Conservation (phyloP, 139 green algal species). For the Volvox reticuliferus region DNA sequence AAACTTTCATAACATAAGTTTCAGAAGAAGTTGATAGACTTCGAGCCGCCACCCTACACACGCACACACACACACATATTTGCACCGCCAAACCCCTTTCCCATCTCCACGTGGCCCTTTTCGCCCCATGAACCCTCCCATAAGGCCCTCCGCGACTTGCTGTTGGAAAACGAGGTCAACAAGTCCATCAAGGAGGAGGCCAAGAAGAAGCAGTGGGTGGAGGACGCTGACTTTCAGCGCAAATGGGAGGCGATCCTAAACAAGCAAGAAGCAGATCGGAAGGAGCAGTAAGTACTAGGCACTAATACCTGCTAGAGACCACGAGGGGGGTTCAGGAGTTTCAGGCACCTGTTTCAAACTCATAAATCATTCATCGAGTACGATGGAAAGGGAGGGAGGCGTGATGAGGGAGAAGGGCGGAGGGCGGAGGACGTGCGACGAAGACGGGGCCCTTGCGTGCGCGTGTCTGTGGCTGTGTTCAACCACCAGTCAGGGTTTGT, state of each 20-base stretch:
- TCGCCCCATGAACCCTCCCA: neutral
- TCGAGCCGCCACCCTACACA: neutral
- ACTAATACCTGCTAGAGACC: too few relatives aligned
- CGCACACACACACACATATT: neutral
- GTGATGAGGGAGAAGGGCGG: neutral
- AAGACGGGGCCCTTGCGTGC: neutral
- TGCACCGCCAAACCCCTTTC: neutral
- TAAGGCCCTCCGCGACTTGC: conserved; percentile 44
- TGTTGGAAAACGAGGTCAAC: conserved; percentile 52
- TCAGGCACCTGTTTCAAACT: too few relatives aligned
- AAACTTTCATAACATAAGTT: too few relatives aligned
- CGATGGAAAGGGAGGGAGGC: too few relatives aligned
- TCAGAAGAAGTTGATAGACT: too few relatives aligned
- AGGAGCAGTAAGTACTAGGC: conserved; percentile 34
- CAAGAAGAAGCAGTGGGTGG: conserved; percentile 50
- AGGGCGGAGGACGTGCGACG: neutral
- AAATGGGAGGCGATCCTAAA: conserved; percentile 42
- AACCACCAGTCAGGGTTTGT: neutral
- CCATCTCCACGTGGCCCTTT: neutral
- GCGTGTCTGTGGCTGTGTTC: neutral
- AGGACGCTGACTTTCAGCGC: conserved; percentile 46
- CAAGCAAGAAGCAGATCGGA: conserved; percentile 59
- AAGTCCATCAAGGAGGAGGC: conserved; percentile 46
- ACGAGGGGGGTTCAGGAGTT: too few relatives aligned
- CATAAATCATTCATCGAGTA: too few relatives aligned